Conservation (phyloP, 768 basidiomycete species). For the Cyathus striatus region DNA sequence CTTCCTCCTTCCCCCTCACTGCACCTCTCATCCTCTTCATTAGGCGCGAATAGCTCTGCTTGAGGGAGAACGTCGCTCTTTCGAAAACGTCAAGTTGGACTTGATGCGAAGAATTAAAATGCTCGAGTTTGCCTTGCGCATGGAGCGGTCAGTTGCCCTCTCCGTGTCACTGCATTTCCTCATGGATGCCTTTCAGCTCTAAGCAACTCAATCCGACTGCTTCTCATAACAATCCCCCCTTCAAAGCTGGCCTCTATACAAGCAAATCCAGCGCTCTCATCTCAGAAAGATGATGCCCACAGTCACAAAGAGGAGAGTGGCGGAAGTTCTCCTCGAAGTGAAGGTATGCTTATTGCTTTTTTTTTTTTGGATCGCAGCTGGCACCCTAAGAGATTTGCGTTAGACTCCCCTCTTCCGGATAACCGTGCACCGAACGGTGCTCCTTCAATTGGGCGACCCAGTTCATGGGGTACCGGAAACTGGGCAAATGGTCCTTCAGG, state of each 20-base stretch:
- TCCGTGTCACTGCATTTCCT: conserved; percentile 15
- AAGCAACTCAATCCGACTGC: conserved; percentile 70
- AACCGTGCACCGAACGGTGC: conserved; percentile 59
- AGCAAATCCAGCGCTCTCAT: conserved; percentile 38
- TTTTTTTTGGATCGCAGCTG: conserved; percentile 2
- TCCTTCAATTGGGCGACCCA: conserved; percentile 42
- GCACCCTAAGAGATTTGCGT: conserved; percentile 5
- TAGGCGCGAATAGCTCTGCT: conserved; percentile 96
- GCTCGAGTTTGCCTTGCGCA: conserved; percentile 94
- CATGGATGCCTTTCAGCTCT: conserved; percentile 50
- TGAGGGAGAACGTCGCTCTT: conserved; percentile 94
- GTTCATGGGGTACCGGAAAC: conserved; percentile 52
- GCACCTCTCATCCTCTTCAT: conserved; percentile 15
- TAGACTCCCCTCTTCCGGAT: conserved; percentile 76
- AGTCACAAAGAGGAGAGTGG: conserved; percentile 79
- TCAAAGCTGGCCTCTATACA: conserved; percentile 64
- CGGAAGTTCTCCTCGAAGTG: conserved; percentile 80
- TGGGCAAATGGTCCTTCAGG: conserved; percentile 41
- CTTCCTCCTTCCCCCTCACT: conserved; percentile 15
- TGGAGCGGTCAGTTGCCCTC: conserved; percentile 74
- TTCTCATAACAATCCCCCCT: conserved; percentile 53
- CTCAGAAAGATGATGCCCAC: conserved; percentile 66
- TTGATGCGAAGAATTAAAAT: conserved; percentile 97
- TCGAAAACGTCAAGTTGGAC: conserved; percentile 95
- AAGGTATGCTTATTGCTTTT: conserved; percentile 42